Base-by-base conservation (phyloP, 305 asterid species). In the Fraxinus nigra region DNA sequence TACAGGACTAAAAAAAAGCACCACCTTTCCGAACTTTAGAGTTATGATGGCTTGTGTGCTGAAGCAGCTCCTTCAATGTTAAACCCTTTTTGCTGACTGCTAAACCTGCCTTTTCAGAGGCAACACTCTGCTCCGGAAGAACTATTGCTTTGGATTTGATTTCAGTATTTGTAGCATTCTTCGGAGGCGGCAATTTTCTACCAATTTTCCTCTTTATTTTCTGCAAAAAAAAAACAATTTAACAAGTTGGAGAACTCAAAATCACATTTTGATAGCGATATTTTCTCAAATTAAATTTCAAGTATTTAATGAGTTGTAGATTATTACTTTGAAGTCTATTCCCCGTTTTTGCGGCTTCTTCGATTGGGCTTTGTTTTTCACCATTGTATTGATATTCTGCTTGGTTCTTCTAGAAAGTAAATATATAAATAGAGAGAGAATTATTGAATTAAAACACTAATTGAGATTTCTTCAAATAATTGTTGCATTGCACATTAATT, bases 11-110 rank as follows among this genome's bases (percentile, higher is more conserved):
- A 67, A 22, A 78, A 2, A 20, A 77, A 16, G 63, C 26, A 77
- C 4, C 75, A 93, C 98, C 98, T 90, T 89, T 93, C 34, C 99
- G 97, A 81, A 90, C 94, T 92, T 93, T 94, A n/a, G 95, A 89
- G 88, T 92, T 96, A 87, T 96, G 95, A 85, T 96, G 99, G 84
- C 94, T 91, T 14, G 98, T 90, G 79, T 96, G 99, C 86, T 96
- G 98, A 87, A 96, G 96, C 78, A 96, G 94, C 95, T 96, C 98
- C 91, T 96, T 96, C 72, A 96, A 80, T 51, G 98, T 94, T 91
- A 94, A 86, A 32, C 98, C 97, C 86, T 93, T 96, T 79, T 81
- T 94, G 87, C 95, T 94, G 74, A 92, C 92, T 9, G 98, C 97
- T 80, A 94, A 89, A 75, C 97, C 98, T n/a, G 90, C 84, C 87